phyloP scores from a whole-genome alignment of 306 rosid species.

The Chamaecrista fasciculata region DNA sequence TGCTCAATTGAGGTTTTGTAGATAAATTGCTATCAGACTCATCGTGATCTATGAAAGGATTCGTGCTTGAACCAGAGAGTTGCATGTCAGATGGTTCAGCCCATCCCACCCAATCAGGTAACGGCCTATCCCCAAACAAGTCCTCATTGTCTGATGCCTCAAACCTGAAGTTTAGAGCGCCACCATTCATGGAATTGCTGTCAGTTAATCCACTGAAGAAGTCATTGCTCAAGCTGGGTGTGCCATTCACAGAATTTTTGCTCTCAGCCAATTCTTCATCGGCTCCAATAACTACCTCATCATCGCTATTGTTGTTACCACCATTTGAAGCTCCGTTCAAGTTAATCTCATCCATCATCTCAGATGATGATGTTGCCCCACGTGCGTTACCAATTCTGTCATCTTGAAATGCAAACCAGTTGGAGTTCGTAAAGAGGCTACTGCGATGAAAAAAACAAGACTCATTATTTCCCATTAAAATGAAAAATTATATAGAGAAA shows the following conservation, averaged over 20 bases:
- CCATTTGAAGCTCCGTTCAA: constrained; percentile 73
- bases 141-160: constrained; percentile 68
- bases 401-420: constrained; percentile 98
- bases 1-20: constrained; percentile 40
- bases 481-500: not conserved
- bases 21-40: constrained; percentile 40
- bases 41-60: constrained; percentile 76
- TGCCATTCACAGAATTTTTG: constrained; percentile 49
- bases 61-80: constrained; percentile 62
- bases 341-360: constrained; percentile 84
- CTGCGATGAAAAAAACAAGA: constrained; percentile 42
- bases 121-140: constrained; percentile 67
- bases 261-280: constrained; percentile 67
- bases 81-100: constrained; percentile 71
- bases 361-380: constrained; percentile 62
- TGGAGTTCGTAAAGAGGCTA: constrained; percentile 92
- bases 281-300: constrained; percentile 91
- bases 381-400: constrained; percentile 63
- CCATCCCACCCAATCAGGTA: constrained; percentile 97
- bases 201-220: constrained; percentile 47
- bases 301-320: constrained; percentile 80
- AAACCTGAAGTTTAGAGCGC: constrained; percentile 59
- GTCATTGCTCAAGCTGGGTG: constrained; percentile 60
- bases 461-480: constrained; percentile 10
- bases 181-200: constrained; percentile 48